Evolutionary conservation across 208 protist genomes (phyloP).

Genomic region (Leptomonas pyrrhocoris): DNA sequence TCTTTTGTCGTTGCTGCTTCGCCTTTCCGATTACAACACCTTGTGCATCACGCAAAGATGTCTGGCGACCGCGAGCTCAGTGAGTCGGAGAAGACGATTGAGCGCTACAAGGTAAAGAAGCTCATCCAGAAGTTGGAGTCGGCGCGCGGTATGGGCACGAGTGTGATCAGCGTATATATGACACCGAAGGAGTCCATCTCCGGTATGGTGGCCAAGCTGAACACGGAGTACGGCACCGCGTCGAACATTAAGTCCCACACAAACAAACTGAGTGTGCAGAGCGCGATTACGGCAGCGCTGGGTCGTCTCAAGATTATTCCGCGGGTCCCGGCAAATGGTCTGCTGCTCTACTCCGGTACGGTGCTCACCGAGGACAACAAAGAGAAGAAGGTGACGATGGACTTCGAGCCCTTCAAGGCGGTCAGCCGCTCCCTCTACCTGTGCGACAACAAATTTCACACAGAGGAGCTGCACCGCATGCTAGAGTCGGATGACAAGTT

Average conservation of each 20-base stretch:
- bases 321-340: slow-evolving; percentile 95
- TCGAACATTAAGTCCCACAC: slow-evolving; percentile 99
- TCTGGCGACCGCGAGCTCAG: slow-evolving; percentile 74
- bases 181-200: slow-evolving; percentile 98
- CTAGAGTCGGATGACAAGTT: slow-evolving; percentile 99
- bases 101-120: slow-evolving; percentile 99
- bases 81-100: slow-evolving; percentile 94
- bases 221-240: slow-evolving; percentile 99
- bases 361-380: slow-evolving; percentile 99
- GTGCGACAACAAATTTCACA: slow-evolving; percentile 98
- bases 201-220: slow-evolving; percentile 98
- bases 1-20: too few species aligned
- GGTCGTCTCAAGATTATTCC: slow-evolving; percentile 94
- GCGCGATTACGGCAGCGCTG: slow-evolving; percentile 90
- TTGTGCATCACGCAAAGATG: slow-evolving; percentile 20
- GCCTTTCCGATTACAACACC: background rate
- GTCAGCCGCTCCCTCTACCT: slow-evolving; percentile 99
- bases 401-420: slow-evolving; percentile 99
- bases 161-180: slow-evolving; percentile 99
- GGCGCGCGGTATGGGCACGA: slow-evolving; percentile 98
- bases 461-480: slow-evolving; percentile 97
- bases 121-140: slow-evolving; percentile 98
- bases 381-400: slow-evolving; percentile 99
- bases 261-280: slow-evolving; percentile 95
- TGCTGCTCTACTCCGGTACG: slow-evolving; percentile 99